These are phyloP conservation scores for Rickenella mellea DNA, from an alignment of 768 basidiomycete species.

Conservation along the genomic window DNA sequence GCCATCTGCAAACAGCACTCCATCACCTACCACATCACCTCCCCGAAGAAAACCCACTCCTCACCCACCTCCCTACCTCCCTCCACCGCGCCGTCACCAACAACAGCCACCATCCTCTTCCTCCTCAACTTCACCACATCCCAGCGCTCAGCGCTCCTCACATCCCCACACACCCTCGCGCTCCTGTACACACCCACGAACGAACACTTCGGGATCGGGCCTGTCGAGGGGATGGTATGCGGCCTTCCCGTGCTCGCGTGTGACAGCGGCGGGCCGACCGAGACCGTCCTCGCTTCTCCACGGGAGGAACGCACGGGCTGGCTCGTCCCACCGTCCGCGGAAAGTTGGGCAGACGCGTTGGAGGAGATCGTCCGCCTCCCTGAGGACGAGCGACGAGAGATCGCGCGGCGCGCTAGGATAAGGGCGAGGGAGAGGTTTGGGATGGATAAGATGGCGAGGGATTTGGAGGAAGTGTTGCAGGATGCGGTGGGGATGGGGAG, in stretches of 20 bases:
- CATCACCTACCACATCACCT: slow-evolving; percentile 51
- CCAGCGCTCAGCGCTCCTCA: slow-evolving; percentile 79
- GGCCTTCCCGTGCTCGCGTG: slow-evolving; percentile 87
- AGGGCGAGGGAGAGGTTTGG: slow-evolving; percentile 64
- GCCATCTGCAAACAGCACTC: slow-evolving; percentile 41
- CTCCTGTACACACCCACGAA: slow-evolving; percentile 90
- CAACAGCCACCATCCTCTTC: slow-evolving; percentile 63
- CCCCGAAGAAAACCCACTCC: slow-evolving; percentile 25
- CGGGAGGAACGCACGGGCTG: slow-evolving; percentile 60
- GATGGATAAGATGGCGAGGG: slow-evolving; percentile 62
- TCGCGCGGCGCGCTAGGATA: slow-evolving; percentile 46
- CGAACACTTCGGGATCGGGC: slow-evolving; percentile 97
- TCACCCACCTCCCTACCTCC: slow-evolving; percentile 31
- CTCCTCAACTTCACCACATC: slow-evolving; percentile 83
- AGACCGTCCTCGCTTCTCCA: slow-evolving; percentile 54
- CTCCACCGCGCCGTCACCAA: slow-evolving; percentile 23
- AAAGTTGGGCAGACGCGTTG: slow-evolving; percentile 65
- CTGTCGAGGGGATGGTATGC: slow-evolving; percentile 90
- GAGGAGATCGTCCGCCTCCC: slow-evolving; percentile 43
- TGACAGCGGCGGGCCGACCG: slow-evolving; percentile 81
- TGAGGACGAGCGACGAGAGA: slow-evolving; percentile 28
- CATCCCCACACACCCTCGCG: slow-evolving; percentile 51
- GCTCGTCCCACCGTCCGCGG: slow-evolving; percentile 52
- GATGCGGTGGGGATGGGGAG: slow-evolving; percentile 50
- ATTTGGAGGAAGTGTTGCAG: slow-evolving; percentile 44